Conservation (phyloP, 495 filamentous ascomycete genomes). For the Penicillium coffeae region DNA sequence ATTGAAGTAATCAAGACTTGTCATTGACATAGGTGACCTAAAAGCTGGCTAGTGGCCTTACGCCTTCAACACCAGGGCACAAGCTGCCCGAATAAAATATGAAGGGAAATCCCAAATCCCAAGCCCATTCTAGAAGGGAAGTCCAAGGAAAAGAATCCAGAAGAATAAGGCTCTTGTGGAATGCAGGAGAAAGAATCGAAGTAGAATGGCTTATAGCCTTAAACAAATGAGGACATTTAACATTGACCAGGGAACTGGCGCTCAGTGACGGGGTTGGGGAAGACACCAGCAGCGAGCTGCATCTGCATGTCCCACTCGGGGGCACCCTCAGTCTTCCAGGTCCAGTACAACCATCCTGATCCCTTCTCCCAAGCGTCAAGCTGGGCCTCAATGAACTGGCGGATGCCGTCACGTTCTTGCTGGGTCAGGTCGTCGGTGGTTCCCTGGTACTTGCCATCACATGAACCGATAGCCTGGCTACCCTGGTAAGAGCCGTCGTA, state of each 20-base stretch:
- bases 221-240: constrained; percentile 2
- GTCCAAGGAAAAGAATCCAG: background rate
- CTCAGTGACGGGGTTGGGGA: constrained; percentile 56
- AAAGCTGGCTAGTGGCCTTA: no score
- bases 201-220: no score
- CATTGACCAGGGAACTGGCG: constrained; percentile 49
- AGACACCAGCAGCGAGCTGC: constrained; percentile 54
- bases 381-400: constrained; percentile 66
- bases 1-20: no score
- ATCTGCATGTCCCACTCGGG: constrained; percentile 85
- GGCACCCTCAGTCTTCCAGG: constrained; percentile 79
- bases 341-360: constrained; percentile 77
- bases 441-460: constrained; percentile 55
- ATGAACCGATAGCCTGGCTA: constrained; percentile 50
- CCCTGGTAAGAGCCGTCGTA: constrained; percentile 62
- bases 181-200: no score
- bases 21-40: no score
- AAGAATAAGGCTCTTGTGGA: background rate
- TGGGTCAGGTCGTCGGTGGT: constrained; percentile 48
- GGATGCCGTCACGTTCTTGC: constrained; percentile 54
- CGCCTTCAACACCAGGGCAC: no score
- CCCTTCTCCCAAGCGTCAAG: constrained; percentile 68
- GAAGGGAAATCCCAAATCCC: no score
- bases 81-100: no score
- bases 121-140: constrained; percentile 6